Evolutionary conservation across 495 filamentous ascomycete species (phyloP).

Genomic region (Margaritispora aquatica): DNA sequence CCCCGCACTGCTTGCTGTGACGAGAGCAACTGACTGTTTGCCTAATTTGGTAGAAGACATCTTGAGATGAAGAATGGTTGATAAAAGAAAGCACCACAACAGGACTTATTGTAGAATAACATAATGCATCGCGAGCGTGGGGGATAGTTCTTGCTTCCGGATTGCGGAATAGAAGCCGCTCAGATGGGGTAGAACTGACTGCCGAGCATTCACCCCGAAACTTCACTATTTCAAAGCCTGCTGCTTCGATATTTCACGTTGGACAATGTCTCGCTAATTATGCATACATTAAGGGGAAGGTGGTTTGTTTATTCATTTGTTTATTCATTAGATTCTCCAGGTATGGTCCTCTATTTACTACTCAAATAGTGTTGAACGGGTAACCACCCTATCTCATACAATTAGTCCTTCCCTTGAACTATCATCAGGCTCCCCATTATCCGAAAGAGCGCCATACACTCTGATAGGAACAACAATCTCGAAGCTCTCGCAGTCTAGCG

Average conservation of each 20-base stretch:
- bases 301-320: neutral
- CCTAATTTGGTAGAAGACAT: constrained; percentile 2
- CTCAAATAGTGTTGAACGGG: neutral
- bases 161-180: neutral
- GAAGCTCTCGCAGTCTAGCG: constrained; percentile 78
- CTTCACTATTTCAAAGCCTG: neutral
- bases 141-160: neutral
- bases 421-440: constrained; percentile 42
- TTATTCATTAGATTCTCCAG: neutral
- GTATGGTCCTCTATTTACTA: constrained; percentile 11
- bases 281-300: neutral
- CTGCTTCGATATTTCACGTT: neutral
- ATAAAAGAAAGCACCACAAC: too few species aligned
- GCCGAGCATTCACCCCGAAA: neutral
- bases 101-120: too few species aligned
- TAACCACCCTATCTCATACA: constrained; percentile 27
- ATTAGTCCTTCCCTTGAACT: constrained; percentile 38
- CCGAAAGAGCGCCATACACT: constrained; percentile 66
- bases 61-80: neutral
- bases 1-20: constrained; percentile 50
- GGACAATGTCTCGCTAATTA: neutral
- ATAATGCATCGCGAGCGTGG: too few species aligned
- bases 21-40: constrained; percentile 35
- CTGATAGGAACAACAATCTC: constrained; percentile 78
- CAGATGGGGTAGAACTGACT: neutral